Conservation (phyloP, 169 alveolate species). For the Perkinsus chesapeaki region DNA sequence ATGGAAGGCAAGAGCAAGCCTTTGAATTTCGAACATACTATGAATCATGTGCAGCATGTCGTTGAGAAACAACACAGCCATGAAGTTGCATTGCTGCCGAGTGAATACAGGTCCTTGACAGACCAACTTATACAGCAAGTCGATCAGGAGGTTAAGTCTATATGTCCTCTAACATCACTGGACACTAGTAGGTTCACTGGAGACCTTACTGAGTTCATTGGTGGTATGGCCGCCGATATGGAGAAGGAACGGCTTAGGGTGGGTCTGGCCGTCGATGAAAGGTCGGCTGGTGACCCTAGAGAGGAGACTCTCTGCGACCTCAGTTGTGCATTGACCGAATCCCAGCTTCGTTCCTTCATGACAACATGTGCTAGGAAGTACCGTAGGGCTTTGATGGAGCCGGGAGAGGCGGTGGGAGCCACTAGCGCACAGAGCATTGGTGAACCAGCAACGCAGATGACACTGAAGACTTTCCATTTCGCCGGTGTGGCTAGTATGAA, state of each 20-base stretch:
- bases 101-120: background rate
- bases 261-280: background rate
- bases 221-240: background rate
- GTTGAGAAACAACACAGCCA: background rate
- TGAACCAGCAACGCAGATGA: conserved; percentile 99
- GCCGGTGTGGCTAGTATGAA: conserved; percentile 84
- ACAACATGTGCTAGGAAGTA: conserved; percentile 79
- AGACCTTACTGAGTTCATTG: background rate
- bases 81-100: background rate
- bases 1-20: conserved; percentile 66
- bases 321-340: conserved; percentile 45
- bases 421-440: conserved; percentile 98
- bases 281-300: background rate
- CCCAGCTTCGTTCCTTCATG: conserved; percentile 70
- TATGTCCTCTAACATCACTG: background rate
- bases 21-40: conserved; percentile 55
- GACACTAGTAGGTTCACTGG: background rate
- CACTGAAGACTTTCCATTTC: conserved; percentile 98
- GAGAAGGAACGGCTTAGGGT: background rate
- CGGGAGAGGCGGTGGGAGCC: conserved; percentile 99
- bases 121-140: background rate
- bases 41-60: conserved; percentile 29
- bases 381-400: conserved; percentile 77
- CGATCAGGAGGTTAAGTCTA: background rate
- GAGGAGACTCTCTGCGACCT: conserved; percentile 3